phyloP scores from a whole-genome alignment of 179 eudicot species.

The Heliamphora pulchella region DNA sequence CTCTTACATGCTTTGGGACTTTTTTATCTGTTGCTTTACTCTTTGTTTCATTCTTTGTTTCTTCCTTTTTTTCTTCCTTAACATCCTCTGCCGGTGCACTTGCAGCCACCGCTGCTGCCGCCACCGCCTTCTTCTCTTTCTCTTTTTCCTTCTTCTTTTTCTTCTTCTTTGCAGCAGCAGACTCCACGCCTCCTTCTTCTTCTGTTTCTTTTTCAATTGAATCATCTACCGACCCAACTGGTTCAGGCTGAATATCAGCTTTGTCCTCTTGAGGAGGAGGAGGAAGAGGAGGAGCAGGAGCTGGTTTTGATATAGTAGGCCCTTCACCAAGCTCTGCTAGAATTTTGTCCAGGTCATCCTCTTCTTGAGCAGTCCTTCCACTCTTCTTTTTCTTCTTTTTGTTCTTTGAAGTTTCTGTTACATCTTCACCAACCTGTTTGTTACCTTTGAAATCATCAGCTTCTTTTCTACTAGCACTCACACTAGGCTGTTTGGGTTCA shows the following conservation, averaged over 20 bases:
- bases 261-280: conserved; percentile 34
- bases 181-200: conserved; percentile 55
- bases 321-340: conserved; percentile 81
- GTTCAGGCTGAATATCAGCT: conserved; percentile 34
- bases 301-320: conserved; percentile 40
- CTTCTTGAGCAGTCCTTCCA: conserved; percentile 75
- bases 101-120: conserved; percentile 41
- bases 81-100: conserved; percentile 27
- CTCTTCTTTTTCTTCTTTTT: conserved; percentile 87
- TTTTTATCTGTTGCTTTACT: conserved; percentile 59
- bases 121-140: conserved; percentile 62
- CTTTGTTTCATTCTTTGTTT: conserved; percentile 42
- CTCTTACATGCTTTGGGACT: conserved; percentile 77
- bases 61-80: conserved; percentile 46
- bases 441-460: conserved; percentile 25
- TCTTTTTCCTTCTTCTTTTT: conserved; percentile 68
- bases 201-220: conserved; percentile 48
- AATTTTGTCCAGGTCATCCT: conserved; percentile 76
- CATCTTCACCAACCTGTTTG: conserved; percentile 29
- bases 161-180: conserved; percentile 86
- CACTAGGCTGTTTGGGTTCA: conserved; percentile 22
- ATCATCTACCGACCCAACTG: conserved; percentile 30
- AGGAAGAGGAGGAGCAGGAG: conserved; percentile 30
- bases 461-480: conserved; percentile 17
- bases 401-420: conserved; percentile 57